Evolutionary conservation across 257 asterid species (phyloP).

Genomic region (Solanum paucissectum): DNA sequence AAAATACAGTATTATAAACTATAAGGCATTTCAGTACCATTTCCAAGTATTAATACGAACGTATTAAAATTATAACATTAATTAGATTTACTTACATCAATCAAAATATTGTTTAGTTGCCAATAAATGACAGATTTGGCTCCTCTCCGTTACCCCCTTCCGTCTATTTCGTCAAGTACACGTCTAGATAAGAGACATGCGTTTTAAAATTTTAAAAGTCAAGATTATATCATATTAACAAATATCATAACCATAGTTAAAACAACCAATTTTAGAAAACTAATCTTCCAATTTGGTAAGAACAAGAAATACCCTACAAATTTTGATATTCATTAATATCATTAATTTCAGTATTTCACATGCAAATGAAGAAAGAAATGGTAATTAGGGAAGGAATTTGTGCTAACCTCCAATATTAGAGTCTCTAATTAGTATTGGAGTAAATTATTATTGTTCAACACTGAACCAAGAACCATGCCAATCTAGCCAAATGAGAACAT

Average conservation of each 20-base stretch:
- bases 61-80: neutral
- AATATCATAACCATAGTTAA: too few species aligned
- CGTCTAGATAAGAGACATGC: too few species aligned
- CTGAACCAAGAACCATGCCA: neutral
- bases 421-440: neutral
- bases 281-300: too few species aligned
- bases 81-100: neutral
- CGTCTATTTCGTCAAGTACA: too few species aligned
- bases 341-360: neutral
- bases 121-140: neutral
- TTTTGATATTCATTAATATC: neutral
- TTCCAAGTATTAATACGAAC: neutral
- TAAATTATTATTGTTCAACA: neutral
- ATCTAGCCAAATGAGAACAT: neutral
- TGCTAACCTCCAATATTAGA: neutral
- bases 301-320: too few species aligned
- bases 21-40: neutral
- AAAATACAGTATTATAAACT: neutral
- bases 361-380: neutral
- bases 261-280: too few species aligned
- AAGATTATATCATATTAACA: too few species aligned
- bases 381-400: neutral
- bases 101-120: neutral
- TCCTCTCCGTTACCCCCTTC: too few species aligned
- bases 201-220: too few species aligned